Conservation (phyloP, 148 eudicot species). For the Spergularia marina region DNA sequence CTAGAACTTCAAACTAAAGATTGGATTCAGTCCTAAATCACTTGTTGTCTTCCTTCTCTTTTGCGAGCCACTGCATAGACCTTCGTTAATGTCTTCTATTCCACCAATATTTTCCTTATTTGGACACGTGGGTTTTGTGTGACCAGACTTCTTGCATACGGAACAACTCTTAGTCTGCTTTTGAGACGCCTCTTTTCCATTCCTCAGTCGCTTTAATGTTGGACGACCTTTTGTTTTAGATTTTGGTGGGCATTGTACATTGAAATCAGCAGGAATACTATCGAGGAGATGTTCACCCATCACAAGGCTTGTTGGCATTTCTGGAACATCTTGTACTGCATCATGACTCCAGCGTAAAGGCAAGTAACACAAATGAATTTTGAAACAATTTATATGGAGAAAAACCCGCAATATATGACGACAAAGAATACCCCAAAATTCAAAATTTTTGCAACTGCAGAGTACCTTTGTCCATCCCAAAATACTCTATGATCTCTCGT, state of each 20-base stretch:
- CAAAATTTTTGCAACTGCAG: slow-evolving; percentile 13
- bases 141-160: slow-evolving; percentile 1
- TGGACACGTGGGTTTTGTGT: slow-evolving; percentile 10
- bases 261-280: neutral
- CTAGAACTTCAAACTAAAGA: neutral
- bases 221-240: slow-evolving; percentile 15
- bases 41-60: neutral
- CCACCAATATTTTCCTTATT: slow-evolving; percentile 5
- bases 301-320: neutral
- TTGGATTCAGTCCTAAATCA: neutral
- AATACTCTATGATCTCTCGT: neutral
- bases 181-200: slow-evolving; percentile 7
- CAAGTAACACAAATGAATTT: neutral
- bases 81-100: neutral
- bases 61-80: neutral
- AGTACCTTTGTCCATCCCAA: neutral
- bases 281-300: neutral
- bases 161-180: slow-evolving; percentile 7
- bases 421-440: slow-evolving; percentile 12
- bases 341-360: neutral
- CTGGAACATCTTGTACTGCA: neutral
- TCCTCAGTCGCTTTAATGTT: neutral
- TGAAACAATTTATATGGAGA: slow-evolving; percentile 1
- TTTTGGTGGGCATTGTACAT: neutral
- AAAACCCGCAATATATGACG: slow-evolving; percentile 16